Base-by-base conservation (phyloP, 371 early-diverging fungal genomes). In the Cokeromyces recurvatus region DNA sequence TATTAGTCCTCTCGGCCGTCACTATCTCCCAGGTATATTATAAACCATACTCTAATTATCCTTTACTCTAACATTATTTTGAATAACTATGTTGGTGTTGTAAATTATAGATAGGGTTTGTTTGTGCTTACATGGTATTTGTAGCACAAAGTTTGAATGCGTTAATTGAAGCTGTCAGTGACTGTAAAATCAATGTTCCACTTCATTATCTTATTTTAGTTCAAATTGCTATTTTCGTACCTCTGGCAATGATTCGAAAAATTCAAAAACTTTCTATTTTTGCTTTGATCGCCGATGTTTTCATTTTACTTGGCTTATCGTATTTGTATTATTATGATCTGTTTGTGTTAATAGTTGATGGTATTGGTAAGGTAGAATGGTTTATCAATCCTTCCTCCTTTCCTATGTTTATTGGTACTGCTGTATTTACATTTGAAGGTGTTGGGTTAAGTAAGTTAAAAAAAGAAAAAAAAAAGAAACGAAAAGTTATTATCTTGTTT, bases 401-500 rank as follows among this genome's bases (percentile, higher is more conserved):
- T 58, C 77, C 88, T 3, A 64, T 89, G 48, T 89, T 90, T 55
- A 80, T 93, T 41, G 94, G 94, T 43, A 91, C 92, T 7, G 89
- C 91, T 45, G 84, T 91, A 32, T 93, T 89, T 59, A 89, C 91
- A 0, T 93, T 86, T 60, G 94, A 93, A 62, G 94, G 94, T 21
- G 87, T 91, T 43, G 90, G 94, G 31, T 70, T 70, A 79, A 42
- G 82, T 67, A 62, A 57, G 14, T 5, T 34, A 15, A 11, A 9
- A 34, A 11, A 4, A 5, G n/a, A 34, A 34, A n/a, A n/a, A 4
- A 34, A n/a, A 15, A 34, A 9, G 8, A 29, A 11, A 29, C 8
- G 8, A 29, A 29, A 29, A 48, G 23, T 21, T 2, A 14, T 8
- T 16, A 14, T 47, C 17, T 22, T 12, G 17, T 9, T 44, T 35